These are phyloP conservation scores for Geotrichum histeridarum DNA, from an alignment of 1,139 yeast species.

Conservation along the genomic window DNA sequence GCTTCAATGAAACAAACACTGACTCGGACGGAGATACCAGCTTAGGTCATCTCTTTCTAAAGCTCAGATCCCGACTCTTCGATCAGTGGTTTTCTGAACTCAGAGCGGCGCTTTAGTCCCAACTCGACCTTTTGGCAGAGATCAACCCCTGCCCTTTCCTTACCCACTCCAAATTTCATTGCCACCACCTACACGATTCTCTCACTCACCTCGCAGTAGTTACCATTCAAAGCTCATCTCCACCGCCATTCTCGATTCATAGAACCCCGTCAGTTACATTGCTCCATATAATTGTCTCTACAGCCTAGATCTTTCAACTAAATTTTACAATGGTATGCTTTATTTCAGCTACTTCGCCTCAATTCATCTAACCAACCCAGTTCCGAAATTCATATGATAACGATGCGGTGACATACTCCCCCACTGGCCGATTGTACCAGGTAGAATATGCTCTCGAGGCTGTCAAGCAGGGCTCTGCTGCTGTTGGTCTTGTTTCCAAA, in stretches of 20 bases:
- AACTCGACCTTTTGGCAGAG: not conserved
- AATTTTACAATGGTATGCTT: not conserved
- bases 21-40: no score
- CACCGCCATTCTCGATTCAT: not conserved
- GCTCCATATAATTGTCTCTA: not conserved
- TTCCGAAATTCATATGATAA: slow-evolving; percentile 97
- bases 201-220: not conserved
- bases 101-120: no score
- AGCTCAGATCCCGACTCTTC: no score
- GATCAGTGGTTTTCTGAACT: no score
- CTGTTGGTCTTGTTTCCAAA: slow-evolving; percentile 85
- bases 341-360: not conserved
- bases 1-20: no score
- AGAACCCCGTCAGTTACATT: not conserved
- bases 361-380: slow-evolving; percentile 36
- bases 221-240: no score
- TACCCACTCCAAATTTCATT: slow-evolving; percentile 2
- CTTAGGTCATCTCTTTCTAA: no score
- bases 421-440: slow-evolving; percentile 94
- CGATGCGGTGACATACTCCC: slow-evolving; percentile 95
- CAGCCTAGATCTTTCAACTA: not conserved
- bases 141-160: slow-evolving; percentile 4
- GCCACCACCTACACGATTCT: slow-evolving; percentile 1
- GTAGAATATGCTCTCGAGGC: slow-evolving; percentile 95
- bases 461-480: slow-evolving; percentile 95